phyloP scores from a whole-genome alignment of 2,329 filamentous ascomycete species.

The Fusarium sp. region DNA sequence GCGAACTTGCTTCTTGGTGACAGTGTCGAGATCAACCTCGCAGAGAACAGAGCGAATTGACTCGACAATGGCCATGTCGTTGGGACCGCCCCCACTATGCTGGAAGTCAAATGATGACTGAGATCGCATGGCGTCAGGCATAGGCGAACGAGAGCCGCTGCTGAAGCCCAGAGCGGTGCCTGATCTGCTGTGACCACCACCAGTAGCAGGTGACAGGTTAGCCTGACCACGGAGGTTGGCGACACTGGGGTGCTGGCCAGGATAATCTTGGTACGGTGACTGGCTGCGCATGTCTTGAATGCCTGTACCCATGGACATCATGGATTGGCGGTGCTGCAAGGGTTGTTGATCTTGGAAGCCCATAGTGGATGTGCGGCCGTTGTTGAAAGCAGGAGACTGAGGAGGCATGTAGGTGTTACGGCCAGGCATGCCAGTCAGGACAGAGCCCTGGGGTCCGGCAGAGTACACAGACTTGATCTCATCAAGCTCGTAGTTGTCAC shows the following conservation, averaged over 20 bases:
- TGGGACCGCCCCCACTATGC: slow-evolving; percentile 71
- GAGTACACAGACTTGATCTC: slow-evolving; percentile 98
- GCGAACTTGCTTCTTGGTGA: slow-evolving; percentile 97
- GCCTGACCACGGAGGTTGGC: slow-evolving; percentile 66
- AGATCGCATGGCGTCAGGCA: slow-evolving; percentile 61
- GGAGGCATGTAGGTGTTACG: slow-evolving; percentile 84
- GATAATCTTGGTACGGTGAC: slow-evolving; percentile 69
- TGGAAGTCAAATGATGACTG: slow-evolving; percentile 70
- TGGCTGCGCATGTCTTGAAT: slow-evolving; percentile 60
- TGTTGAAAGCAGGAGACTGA: slow-evolving; percentile 78
- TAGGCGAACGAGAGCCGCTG: slow-evolving; percentile 59
- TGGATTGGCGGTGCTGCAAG: slow-evolving; percentile 73
- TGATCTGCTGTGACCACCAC: slow-evolving; percentile 51
- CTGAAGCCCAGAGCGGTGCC: slow-evolving; percentile 60
- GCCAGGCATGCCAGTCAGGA: slow-evolving; percentile 83
- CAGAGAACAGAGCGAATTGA: slow-evolving; percentile 83
- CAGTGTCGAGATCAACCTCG: slow-evolving; percentile 94
- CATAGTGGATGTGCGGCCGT: slow-evolving; percentile 58
- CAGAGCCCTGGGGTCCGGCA: slow-evolving; percentile 86
- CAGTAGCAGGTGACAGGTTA: slow-evolving; percentile 59
- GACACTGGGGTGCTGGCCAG: slow-evolving; percentile 67
- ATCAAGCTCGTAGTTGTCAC: slow-evolving; percentile 93
- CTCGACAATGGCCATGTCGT: slow-evolving; percentile 83
- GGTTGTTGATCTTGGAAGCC: slow-evolving; percentile 49
- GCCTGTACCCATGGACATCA: slow-evolving; percentile 71